phyloP scores from a whole-genome alignment of 2,329 filamentous ascomycete species.

The Beauveria sp. region DNA sequence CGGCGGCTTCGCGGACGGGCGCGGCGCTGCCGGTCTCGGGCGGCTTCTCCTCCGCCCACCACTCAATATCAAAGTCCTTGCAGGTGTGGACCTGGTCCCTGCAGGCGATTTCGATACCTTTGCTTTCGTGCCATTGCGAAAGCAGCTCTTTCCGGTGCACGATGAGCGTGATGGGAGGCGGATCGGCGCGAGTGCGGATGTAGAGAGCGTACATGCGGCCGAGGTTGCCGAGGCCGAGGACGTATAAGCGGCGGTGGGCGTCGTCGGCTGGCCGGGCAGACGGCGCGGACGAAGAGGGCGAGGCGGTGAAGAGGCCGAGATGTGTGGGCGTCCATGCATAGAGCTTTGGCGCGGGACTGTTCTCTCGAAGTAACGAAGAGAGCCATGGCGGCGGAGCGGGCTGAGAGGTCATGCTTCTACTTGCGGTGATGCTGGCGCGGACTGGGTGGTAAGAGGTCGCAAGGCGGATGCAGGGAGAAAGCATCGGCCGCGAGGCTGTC shows the following conservation, averaged over 20 bases:
- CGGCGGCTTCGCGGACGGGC: slow-evolving; percentile 32
- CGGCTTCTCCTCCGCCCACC: slow-evolving; percentile 41
- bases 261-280: slow-evolving; percentile 6
- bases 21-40: slow-evolving; percentile 16
- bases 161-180: slow-evolving; percentile 73
- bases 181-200: slow-evolving; percentile 49
- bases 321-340: slow-evolving; percentile 30
- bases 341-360: slow-evolving; percentile 23
- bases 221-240: slow-evolving; percentile 75
- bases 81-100: slow-evolving; percentile 23
- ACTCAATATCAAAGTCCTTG: slow-evolving; percentile 42
- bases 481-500: background rate
- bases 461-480: background rate
- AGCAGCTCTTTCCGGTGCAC: slow-evolving; percentile 54
- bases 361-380: slow-evolving; percentile 20
- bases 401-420: background rate
- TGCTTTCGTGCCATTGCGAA: slow-evolving; percentile 35
- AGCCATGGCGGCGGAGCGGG: slow-evolving; percentile 25
- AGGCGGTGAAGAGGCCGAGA: slow-evolving; percentile 13
- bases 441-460: background rate
- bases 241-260: slow-evolving; percentile 52
- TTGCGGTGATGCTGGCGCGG: background rate
- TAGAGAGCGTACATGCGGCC: slow-evolving; percentile 72
- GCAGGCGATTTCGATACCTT: slow-evolving; percentile 39
- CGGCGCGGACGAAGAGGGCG: background rate